phyloP scores from a whole-genome alignment of 2,329 filamentous ascomycete genomes.

The Colletotrichum sansevieriae region DNA sequence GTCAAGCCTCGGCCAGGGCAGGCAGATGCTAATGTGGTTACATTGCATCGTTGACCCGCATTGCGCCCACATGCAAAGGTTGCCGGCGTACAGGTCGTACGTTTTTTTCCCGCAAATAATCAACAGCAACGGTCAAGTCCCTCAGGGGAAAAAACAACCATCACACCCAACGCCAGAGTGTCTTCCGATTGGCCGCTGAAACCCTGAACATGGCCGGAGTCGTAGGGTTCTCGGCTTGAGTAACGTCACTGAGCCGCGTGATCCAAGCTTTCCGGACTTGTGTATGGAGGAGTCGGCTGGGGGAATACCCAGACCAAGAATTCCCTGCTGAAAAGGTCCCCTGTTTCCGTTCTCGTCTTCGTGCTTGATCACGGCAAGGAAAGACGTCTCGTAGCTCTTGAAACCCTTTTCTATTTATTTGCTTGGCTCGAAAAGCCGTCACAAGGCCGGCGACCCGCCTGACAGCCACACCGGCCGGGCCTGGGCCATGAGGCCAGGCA shows the following conservation, averaged over 20 bases:
- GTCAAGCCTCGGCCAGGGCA: constrained; percentile 15
- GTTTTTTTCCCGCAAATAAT: background rate
- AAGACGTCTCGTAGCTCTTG: too few relatives aligned
- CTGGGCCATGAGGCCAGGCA: constrained; percentile 8
- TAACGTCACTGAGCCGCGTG: constrained; percentile 27
- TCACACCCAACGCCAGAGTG: background rate
- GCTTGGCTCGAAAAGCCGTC: too few relatives aligned
- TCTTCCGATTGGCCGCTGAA: constrained; percentile 11
- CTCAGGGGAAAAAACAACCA: background rate
- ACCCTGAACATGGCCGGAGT: constrained; percentile 3
- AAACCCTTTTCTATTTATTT: too few relatives aligned
- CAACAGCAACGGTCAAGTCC: constrained; percentile 3
- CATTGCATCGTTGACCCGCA: constrained; percentile 37
- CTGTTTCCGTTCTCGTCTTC: background rate
- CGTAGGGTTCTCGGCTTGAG: constrained; percentile 12
- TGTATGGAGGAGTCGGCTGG: constrained; percentile 20
- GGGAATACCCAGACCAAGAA: constrained; percentile 9
- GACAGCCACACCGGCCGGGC: too few relatives aligned
- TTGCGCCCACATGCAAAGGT: constrained; percentile 3
- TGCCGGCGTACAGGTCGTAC: constrained; percentile 7
- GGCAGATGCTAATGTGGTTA: constrained; percentile 30
- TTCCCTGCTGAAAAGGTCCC: constrained; percentile 16
- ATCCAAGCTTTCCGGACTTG: constrained; percentile 34
- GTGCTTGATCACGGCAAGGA: too few relatives aligned
- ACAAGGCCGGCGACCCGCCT: too few relatives aligned